Percentiles rank a stretch among this genome's conserved stretches.
Conservation (phyloP, 2,329 filamentous ascomycete genomes). For the Nakataea oryzae region DNA sequence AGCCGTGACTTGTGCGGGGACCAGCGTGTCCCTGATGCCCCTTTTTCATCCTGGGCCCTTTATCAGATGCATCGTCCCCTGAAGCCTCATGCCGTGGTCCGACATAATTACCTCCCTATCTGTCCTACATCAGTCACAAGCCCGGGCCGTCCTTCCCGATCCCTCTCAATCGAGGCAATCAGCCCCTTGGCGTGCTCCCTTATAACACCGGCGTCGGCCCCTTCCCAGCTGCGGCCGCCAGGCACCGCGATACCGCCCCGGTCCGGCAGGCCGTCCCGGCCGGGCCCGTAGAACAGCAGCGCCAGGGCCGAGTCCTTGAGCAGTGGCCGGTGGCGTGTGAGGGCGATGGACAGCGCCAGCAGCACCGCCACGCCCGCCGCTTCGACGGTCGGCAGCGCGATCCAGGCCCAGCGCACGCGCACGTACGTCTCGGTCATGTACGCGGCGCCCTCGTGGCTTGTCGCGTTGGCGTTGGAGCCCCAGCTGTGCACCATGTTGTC, state of each 20-base stretch:
- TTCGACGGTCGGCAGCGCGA: constrained; percentile 14
- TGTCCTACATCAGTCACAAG: not conserved
- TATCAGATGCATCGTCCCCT: not conserved
- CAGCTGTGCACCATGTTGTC: not conserved
- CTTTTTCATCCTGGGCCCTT: not conserved
- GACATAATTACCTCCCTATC: not conserved
- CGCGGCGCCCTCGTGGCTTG: constrained; percentile 9
- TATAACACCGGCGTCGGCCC: not conserved
- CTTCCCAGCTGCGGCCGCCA: not conserved
- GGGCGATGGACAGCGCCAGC: constrained; percentile 10
- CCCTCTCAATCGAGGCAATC: not conserved
- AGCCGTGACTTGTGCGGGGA: too few species aligned
- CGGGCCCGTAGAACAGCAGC: not conserved
- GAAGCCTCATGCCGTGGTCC: too few species aligned
- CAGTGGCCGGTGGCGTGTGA: constrained; percentile 1
- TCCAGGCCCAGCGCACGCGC: constrained; percentile 20
- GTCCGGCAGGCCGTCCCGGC: not conserved
- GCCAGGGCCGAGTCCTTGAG: constrained; percentile 4
- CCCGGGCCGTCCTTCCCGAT: too few species aligned
- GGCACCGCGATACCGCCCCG: too few species aligned
- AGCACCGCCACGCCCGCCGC: constrained; percentile 11
- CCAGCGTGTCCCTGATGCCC: not conserved
- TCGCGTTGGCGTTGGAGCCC: constrained; percentile 6
- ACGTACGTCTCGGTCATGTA: constrained; percentile 15
- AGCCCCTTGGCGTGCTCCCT: not conserved